Conservation (phyloP, 176 grass and related monocot genomes). For the Puya raimondii region DNA sequence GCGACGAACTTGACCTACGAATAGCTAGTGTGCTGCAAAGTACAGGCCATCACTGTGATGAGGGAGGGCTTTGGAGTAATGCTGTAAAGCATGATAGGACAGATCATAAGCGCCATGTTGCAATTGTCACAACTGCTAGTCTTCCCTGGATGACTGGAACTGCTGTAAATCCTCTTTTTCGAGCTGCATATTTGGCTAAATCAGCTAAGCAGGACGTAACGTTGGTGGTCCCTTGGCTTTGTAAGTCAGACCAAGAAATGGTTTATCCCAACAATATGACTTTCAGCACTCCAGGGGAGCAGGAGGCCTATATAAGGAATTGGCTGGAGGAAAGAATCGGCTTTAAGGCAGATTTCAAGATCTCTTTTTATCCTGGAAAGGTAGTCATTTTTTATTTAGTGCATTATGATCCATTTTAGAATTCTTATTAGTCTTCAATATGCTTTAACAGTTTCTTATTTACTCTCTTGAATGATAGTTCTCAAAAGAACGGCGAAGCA, state of each 20-base stretch:
- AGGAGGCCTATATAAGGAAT: conserved; percentile 70
- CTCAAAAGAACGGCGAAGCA: conserved; percentile 88
- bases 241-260: conserved; percentile 75
- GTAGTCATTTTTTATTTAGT: conserved; percentile 22
- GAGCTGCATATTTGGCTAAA: conserved; percentile 87
- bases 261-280: conserved; percentile 87
- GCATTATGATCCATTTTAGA: not conserved
- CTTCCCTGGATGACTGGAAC: conserved; percentile 99
- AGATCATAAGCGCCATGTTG: conserved; percentile 53
- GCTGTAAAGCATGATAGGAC: conserved; percentile 23
- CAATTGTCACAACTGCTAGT: conserved; percentile 92
- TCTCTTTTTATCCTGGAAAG: conserved; percentile 96
- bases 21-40: conserved; percentile 83
- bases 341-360: conserved; percentile 84
- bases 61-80: conserved; percentile 51
- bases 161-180: conserved; percentile 92
- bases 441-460: not conserved
- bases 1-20: conserved; percentile 68
- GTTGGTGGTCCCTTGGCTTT: conserved; percentile 91
- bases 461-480: conserved; percentile 33
- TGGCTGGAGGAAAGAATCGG: conserved; percentile 93
- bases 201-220: conserved; percentile 67
- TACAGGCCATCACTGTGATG: conserved; percentile 71
- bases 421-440: not conserved
- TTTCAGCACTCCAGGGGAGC: conserved; percentile 74